These are phyloP conservation scores for Sarcocystis neurona DNA, from an alignment of 169 alveolate genomes.

Conservation along the genomic window DNA sequence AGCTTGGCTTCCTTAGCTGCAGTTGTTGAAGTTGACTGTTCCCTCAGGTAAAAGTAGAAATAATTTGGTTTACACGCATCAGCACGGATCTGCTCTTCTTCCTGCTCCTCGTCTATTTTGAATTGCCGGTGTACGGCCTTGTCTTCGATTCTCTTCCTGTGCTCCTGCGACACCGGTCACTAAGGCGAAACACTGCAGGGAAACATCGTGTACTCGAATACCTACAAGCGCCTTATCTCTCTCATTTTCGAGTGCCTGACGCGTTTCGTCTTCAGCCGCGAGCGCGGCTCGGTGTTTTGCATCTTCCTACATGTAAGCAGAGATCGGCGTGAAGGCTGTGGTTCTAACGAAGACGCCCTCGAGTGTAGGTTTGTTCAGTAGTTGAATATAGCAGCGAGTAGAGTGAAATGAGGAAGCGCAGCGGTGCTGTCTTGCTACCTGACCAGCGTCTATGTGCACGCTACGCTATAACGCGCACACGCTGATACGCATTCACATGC, in stretches of 20 bases:
- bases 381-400: too few species aligned
- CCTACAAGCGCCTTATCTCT: background rate
- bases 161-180: slow-evolving; percentile 11
- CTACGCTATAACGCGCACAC: too few species aligned
- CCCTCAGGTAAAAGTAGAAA: too few species aligned
- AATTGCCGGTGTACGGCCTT: background rate
- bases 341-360: background rate
- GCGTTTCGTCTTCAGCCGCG: slow-evolving; percentile 24
- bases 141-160: background rate
- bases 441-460: too few species aligned
- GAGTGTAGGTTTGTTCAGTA: too few species aligned
- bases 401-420: too few species aligned
- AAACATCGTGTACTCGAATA: background rate
- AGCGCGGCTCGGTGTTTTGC: background rate
- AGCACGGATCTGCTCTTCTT: background rate
- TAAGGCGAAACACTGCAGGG: background rate
- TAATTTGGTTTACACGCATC: slow-evolving; percentile 1
- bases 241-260: background rate
- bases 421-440: too few species aligned
- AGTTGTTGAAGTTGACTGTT: too few species aligned
- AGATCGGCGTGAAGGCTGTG: too few species aligned
- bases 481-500: too few species aligned
- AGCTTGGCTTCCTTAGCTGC: slow-evolving; percentile 21
- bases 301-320: too few species aligned
- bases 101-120: slow-evolving; percentile 21